Base-by-base conservation (phyloP, 2,329 filamentous ascomycete species). In the Fusarium zealandicum region DNA sequence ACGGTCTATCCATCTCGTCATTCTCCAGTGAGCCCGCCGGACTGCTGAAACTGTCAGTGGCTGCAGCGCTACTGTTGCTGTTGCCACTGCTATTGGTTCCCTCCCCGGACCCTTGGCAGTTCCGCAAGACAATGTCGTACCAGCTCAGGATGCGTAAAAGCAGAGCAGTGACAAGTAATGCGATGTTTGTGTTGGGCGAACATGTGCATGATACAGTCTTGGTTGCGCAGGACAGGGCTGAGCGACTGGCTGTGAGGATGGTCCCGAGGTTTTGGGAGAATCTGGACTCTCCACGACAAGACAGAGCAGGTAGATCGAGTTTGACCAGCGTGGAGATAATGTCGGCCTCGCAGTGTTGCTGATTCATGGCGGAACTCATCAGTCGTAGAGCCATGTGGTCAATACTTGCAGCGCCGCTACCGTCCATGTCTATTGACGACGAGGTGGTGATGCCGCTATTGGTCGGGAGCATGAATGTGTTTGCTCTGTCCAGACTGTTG, bases 151-250 rank as follows among this genome's bases (percentile, higher is more conserved):
- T 50, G 18, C 46, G 46, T 16, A 50, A 16, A 1, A 50, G 32
- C 16, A 43, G 38, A 3, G 46, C 38, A 9, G 38, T 50, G 32
- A 36, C 20, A 1, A 50, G 18, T 14, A 50, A 25, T 37, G 46
- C 38, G 22, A 43, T 38, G 17, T 43, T 43, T 5, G 41, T 38
- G 7, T 16, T 37, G 7, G 38, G 46, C 16, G 31, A 36, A 16
- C 46, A 50, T 37, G 46, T 50, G 46, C 46, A 50, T 17, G 38
- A 50, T 12, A 50, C 28, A 3, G 38, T 33, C 20, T 27, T 30
- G 13, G 25, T 20, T 3, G 25, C 38, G 12, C 38, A 50, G 11
- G 32, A 30, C 13, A 50, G 32, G 8, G 46, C 41, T 30, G 38
- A 41, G 12, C 46, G 46, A 7, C 31, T 50, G 25, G 46, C 38